A percentile compares a stretch with the other conserved stretches of the same genome.
These are phyloP conservation scores for Globisporangium megalacanthum DNA, from an alignment of 352 stramenopile species.

Conservation along the genomic window DNA sequence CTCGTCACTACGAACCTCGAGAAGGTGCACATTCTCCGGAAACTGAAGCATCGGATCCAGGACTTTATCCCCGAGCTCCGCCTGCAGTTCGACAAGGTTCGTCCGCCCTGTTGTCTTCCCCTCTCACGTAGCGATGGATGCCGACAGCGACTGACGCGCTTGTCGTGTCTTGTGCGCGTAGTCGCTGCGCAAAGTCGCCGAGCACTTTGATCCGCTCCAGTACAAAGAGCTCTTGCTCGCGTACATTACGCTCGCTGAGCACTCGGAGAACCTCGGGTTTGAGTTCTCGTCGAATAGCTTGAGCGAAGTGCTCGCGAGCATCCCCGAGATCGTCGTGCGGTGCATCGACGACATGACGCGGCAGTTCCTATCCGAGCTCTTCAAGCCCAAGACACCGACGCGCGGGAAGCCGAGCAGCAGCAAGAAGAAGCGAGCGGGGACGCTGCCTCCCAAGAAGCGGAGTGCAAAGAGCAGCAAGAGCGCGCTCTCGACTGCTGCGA, in stretches of 20 bases:
- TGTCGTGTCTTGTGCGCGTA: conserved; percentile 7
- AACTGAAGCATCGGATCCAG: conserved; percentile 56
- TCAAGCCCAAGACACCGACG: conserved; percentile 19
- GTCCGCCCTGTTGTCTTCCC: background rate
- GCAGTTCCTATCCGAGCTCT: conserved; percentile 36
- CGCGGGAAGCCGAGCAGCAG: background rate
- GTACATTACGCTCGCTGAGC: conserved; percentile 72
- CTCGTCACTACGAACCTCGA: conserved; percentile 38
- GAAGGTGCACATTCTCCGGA: conserved; percentile 49
- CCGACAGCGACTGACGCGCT: background rate
- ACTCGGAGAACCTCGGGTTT: conserved; percentile 71
- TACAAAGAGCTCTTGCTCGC: conserved; percentile 83
- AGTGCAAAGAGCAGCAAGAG: background rate
- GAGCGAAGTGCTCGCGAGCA: conserved; percentile 64
- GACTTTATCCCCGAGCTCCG: conserved; percentile 72
- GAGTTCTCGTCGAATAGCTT: conserved; percentile 70
- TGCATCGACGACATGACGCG: conserved; percentile 68
- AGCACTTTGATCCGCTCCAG: conserved; percentile 56
- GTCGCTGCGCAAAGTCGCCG: conserved; percentile 68
- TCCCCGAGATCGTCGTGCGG: conserved; percentile 74
- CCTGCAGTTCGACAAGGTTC: conserved; percentile 68
- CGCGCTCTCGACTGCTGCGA: conserved; percentile 17
- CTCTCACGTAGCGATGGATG: background rate
- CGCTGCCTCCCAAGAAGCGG: background rate
- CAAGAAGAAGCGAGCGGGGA: background rate